phyloP scores from a whole-genome alignment of 192 early-diverging fungal species.

The Coemansia sp. region DNA sequence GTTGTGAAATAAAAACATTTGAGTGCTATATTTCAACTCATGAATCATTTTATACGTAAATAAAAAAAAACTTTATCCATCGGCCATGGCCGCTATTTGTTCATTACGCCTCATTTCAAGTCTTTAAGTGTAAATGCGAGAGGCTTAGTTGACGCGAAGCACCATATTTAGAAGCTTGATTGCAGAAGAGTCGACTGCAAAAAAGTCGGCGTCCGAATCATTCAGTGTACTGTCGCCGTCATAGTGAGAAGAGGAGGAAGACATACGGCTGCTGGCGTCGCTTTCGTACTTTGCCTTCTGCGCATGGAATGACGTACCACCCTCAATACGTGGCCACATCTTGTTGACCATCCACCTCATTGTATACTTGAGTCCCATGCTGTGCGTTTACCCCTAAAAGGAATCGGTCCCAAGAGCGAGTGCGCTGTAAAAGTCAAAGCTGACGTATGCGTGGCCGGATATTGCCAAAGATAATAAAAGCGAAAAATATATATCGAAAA shows the following conservation, averaged over 20 bases:
- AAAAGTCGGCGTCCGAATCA: slow-evolving; percentile 35
- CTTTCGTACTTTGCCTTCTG: slow-evolving; percentile 35
- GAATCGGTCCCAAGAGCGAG: not conserved
- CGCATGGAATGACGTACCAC: slow-evolving; percentile 34
- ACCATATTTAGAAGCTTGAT: slow-evolving; percentile 51
- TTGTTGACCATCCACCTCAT: slow-evolving; percentile 55
- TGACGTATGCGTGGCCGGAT: not conserved
- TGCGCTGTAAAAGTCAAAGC: not conserved
- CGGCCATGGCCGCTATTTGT: not conserved
- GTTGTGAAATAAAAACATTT: not conserved
- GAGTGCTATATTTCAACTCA: not conserved
- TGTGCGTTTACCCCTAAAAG: not conserved
- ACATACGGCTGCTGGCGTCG: slow-evolving; percentile 32
- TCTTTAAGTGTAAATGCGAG: not conserved
- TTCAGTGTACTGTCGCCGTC: slow-evolving; percentile 38
- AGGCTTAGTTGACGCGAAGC: slow-evolving; percentile 40
- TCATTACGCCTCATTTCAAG: not conserved
- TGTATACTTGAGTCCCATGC: slow-evolving; percentile 53
- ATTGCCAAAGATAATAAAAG: not conserved
- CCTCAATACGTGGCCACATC: slow-evolving; percentile 53
- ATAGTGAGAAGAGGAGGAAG: slow-evolving; percentile 34
- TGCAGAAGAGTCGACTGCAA: slow-evolving; percentile 42
- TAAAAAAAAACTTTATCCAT: not conserved
- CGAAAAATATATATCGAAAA: not conserved
- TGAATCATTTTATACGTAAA: not conserved